phyloP scores from a whole-genome alignment of 495 filamentous ascomycete genomes.

The Lasiosphaeria ovina region DNA sequence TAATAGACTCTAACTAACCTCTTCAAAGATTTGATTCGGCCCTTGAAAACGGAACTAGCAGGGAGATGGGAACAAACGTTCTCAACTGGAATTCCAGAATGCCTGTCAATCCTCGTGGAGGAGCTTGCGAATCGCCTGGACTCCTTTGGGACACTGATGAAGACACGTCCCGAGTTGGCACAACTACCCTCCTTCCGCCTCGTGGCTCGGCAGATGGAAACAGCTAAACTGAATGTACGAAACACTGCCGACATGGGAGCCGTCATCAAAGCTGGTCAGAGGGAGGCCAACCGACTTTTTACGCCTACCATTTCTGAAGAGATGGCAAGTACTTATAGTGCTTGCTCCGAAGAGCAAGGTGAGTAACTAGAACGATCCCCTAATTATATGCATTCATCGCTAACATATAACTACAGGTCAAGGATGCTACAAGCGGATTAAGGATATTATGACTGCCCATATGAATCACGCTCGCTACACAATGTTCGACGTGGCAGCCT shows the following conservation, averaged over 20 bases:
- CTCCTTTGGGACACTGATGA: slow-evolving; percentile 35
- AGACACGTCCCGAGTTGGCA: slow-evolving; percentile 15
- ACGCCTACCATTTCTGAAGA: slow-evolving; percentile 41
- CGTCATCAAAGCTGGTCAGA: slow-evolving; percentile 41
- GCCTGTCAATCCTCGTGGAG: slow-evolving; percentile 17
- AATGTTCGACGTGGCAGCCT: slow-evolving; percentile 48
- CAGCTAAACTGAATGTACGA: slow-evolving; percentile 38
- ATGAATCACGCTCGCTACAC: slow-evolving; percentile 33
- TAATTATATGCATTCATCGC: neutral
- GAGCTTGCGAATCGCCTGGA: slow-evolving; percentile 15
- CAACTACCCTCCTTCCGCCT: slow-evolving; percentile 14
- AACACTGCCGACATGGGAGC: slow-evolving; percentile 31
- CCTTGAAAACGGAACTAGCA: slow-evolving; percentile 49
- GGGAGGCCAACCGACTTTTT: slow-evolving; percentile 55
- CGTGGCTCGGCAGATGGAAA: slow-evolving; percentile 32
- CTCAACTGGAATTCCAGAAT: slow-evolving; percentile 25
- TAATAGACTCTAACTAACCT: slow-evolving; percentile 11
- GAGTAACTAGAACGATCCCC: neutral
- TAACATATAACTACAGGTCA: slow-evolving; percentile 25
- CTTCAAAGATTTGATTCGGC: slow-evolving; percentile 36
- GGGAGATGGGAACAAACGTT: slow-evolving; percentile 50
- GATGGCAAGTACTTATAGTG: slow-evolving; percentile 45
- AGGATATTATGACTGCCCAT: slow-evolving; percentile 43
- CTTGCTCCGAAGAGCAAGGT: slow-evolving; percentile 47
- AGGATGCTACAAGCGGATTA: slow-evolving; percentile 52